These are phyloP conservation scores for Rhipidocladum racemiflorum DNA, from an alignment of 176 grass and related monocot species.

Conservation along the genomic window DNA sequence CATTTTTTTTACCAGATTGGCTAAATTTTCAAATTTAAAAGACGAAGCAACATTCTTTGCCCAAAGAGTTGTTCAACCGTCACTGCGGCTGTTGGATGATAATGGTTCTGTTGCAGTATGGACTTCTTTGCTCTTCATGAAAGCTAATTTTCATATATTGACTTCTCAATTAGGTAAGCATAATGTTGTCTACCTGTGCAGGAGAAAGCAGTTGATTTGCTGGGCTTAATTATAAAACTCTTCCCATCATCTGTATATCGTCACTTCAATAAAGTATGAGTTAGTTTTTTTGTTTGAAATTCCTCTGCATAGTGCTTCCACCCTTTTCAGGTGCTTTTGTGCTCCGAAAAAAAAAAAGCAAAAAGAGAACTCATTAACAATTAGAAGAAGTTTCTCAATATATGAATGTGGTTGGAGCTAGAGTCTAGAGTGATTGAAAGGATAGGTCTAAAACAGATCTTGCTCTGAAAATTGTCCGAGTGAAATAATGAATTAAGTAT, in stretches of 20 bases:
- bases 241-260: conserved; percentile 23
- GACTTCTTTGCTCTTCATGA: neutral
- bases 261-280: conserved; percentile 10
- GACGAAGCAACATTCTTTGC: conserved; percentile 3
- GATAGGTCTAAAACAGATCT: neutral
- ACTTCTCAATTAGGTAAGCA: neutral
- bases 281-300: neutral
- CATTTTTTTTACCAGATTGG: neutral
- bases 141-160: neutral
- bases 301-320: neutral
- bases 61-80: conserved; percentile 19
- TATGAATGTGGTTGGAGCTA: neutral
- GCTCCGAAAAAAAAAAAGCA: neutral
- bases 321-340: neutral
- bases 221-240: conserved; percentile 23
- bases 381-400: neutral
- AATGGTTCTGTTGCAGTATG: conserved; percentile 3
- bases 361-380: neutral
- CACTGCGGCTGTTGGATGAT: neutral
- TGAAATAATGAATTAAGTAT: neutral
- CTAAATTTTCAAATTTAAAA: neutral
- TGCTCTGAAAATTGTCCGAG: neutral
- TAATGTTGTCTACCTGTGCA: neutral
- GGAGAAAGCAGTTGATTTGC: conserved; percentile 24
- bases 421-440: neutral